Evolutionary conservation across 139 green algal species (phyloP), one percentile per base, ranked within the genome.

Genomic region (Chlamydomonas sp.): DNA sequence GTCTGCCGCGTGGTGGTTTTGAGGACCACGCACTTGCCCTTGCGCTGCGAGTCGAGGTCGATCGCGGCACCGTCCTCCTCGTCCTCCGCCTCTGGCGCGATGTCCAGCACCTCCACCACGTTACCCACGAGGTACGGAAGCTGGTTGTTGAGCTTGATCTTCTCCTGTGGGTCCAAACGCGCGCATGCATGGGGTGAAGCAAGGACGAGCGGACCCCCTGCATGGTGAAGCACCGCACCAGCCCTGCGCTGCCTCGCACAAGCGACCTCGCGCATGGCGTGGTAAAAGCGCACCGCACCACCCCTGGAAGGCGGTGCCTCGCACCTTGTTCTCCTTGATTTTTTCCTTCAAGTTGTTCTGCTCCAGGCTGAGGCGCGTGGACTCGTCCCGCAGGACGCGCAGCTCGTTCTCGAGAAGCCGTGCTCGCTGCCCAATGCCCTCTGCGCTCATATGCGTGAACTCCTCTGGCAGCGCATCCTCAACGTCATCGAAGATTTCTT

Each of bases 71-170:
- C 84, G 39, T 93, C 87, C 75, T 95, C 90, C 74, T 95, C 90
- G 59, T 93, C 87, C 2, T 96, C 90, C 20, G 94, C 91, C 31
- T 98, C 94, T 0, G 92, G 90, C 61, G 91, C 85, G 8, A 97
- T 74, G 57, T 98, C 92, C 34, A 98, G 78, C 39, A 95, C 90
- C 79, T 99, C 95, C 28, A 99, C 95, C 29, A 99, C 91, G 73
- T 98, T 98, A 26, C 84, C 87, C 8, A 99, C 95, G 24, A 99
- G 85, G 82, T 99, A 99, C 3, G 95, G 95, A 30, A 99, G 86
- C 85, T 97, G 92, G 79, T 98, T 98, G 87, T 98, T 98, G 10
- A 98, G 83, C 80, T 98, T 98, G 72, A 98, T 96, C 71, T 97
- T 98, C 68, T 97, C 92, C 68, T 92, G 60, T n/a, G n/a, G n/a